A percentile compares a stretch with the other conserved stretches of the same genome.
Evolutionary conservation across 2,329 filamentous ascomycete genomes (phyloP).

Genomic region (Colletotrichum sansevieriae): DNA sequence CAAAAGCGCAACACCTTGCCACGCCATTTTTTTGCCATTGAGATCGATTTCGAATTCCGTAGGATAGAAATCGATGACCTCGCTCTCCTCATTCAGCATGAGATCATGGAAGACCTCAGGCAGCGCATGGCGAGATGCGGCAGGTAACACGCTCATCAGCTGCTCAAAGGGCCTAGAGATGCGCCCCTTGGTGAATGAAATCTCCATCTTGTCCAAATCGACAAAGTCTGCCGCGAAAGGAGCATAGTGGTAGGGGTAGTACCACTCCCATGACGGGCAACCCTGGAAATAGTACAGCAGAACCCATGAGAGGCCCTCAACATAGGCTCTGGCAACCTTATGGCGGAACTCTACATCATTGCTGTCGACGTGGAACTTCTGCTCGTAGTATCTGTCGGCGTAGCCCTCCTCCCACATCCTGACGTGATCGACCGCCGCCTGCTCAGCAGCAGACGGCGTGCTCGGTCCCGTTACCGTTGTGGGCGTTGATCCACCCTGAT

Average conservation of each 20-base stretch:
- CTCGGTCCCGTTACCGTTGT: slow-evolving; percentile 67
- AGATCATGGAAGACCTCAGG: slow-evolving; percentile 89
- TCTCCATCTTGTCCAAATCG: slow-evolving; percentile 81
- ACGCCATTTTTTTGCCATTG: slow-evolving; percentile 98
- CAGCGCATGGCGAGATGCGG: slow-evolving; percentile 91
- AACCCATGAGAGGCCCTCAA: slow-evolving; percentile 95
- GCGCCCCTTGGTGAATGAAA: slow-evolving; percentile 85
- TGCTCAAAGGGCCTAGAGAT: slow-evolving; percentile 96
- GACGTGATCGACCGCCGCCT: slow-evolving; percentile 82
- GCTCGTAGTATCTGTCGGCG: slow-evolving; percentile 94
- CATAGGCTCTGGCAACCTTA: slow-evolving; percentile 90
- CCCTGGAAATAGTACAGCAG: slow-evolving; percentile 98
- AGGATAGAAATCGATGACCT: slow-evolving; percentile 98
- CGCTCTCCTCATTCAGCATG: slow-evolving; percentile 89
- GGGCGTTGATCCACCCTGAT: slow-evolving; percentile 72
- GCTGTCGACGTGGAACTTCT: slow-evolving; percentile 90
- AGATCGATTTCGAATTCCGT: slow-evolving; percentile 93
- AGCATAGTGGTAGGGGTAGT: slow-evolving; percentile 98
- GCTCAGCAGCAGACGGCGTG: slow-evolving; percentile 66
- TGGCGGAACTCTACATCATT: slow-evolving; percentile 88
- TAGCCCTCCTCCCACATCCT: slow-evolving; percentile 96
- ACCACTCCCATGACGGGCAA: slow-evolving; percentile 99
- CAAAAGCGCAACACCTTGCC: slow-evolving; percentile 94
- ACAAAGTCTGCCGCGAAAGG: slow-evolving; percentile 97
- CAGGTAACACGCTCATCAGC: slow-evolving; percentile 96